Base-by-base conservation (phyloP, 148 eudicot genomes). In the Polygonum aviculare region DNA sequence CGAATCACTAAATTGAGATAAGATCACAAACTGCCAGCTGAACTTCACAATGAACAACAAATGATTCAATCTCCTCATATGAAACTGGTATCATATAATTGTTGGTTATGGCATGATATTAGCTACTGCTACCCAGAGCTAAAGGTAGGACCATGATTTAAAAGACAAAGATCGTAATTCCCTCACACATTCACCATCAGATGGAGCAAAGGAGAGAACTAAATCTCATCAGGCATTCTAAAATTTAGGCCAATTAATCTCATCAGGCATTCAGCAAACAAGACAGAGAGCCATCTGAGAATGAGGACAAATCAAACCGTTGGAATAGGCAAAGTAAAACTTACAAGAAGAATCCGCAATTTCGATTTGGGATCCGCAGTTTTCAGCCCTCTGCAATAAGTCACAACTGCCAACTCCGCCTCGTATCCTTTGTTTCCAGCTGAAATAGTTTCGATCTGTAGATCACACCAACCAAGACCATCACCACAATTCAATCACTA, bases 341-440 rank as follows among this genome's bases (percentile, higher is more conserved):
- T 90, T 90, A 95, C 98, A 75, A 95, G 90, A 80, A 95, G 97
- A 50, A 95, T 82, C 81, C 96, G 87, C 74, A 88, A 88, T 83
- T 92, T 95, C 14, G 87, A 82, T 48, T 69, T 88, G 86, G 85
- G 87, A 81, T 89, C 92, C 74, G 67, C 54, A 69, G 83, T 92
- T 74, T 71, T 84, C 80, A 82, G 84, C 75, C 88, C 82, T 76
- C 84, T 88, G 88, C 90, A 84, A 77, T 88, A 95, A 74, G 97
- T 92, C 52, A 95, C 89, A 51, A 89, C 93, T 74, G 85, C 83
- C 78, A 90, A 73, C 81, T 92, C 82, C 31, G 97, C 93, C 76
- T 83, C 72, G 62, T 95, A 95, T 0, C 97, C 97, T 74, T 82
- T 90, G 76, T 92, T 90, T 74, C 78, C 85, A 86, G 87, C 82